Base-by-base conservation (phyloP, 441 rosid genomes). In the Mallotus repandus region DNA sequence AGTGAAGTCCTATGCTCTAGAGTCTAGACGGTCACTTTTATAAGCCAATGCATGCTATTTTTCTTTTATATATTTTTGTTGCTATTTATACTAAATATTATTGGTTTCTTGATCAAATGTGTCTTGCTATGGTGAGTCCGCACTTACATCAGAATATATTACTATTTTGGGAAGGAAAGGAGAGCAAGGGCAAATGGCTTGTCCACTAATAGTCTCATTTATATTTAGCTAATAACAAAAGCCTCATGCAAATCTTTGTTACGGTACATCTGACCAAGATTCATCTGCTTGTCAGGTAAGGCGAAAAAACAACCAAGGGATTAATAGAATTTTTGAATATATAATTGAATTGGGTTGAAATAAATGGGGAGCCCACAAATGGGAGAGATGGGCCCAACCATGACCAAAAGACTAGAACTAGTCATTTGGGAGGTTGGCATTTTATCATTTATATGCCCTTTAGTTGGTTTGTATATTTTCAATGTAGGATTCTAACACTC, bases 231-330 rank as follows among this genome's bases (percentile, higher is more conserved):
- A 29, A 38, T 29, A 13, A 29, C 18, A 14, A 29, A 5, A 16
- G 14, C 18, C 9, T 61, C 43, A 35, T 1, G 38, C 38, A 35
- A 35, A 35, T 35, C 38, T 25, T 25, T 35, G 38, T 35, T 35
- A 35, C 22, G 7, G 15, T 62, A 12, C 43, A 61, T 7, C 41
- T 63, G 49, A 55, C 21, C n/a, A 35, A 54, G 32, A n/a, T 54
- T 75, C 72, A 29, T 58, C 41, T 70, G 64, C 25, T 77, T 76
- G 81, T 67, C 84, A 95, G 99, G 98, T 95, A 72, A 91, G 70
- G 77, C 79, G 83, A 78, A 94, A 88, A 75, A 84, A 81, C 76
- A 89, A 83, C 78, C 97, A 88, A 79, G 91, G 50, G 69, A 82
- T 94, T 25, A n/a, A n/a, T n/a, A 25, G 29, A 25, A 25, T 25